Base-by-base conservation (phyloP, 1,139 yeast species). In the Lodderomyces oxycetoniae region DNA sequence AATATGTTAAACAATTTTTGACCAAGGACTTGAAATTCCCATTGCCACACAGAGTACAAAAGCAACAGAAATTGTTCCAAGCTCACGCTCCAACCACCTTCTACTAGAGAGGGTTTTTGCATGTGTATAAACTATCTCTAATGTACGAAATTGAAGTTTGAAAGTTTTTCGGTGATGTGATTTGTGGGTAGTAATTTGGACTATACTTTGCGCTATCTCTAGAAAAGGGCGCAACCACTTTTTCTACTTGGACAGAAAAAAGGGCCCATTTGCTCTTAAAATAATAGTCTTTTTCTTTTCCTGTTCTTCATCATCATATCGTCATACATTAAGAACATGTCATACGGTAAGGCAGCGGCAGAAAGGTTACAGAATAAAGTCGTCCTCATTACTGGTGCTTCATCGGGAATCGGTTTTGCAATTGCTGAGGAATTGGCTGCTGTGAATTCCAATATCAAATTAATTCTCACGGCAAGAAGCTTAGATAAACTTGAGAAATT, bases 1-100 rank as follows among this genome's bases (percentile, higher is more conserved):
- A 87, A 74, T 89, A 91, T 93, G 81, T 88, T 69, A 89, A 80
- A 77, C 98, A 93, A 80, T 88, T 83, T 80, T 79, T 89, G 69
- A 62, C 91, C 66, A 85, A 87, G 77, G 94, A 82, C 76, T 85
- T 91, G 75, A 87, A 87, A 77, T 91, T 91, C 96, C 99, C 99
- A 78, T 86, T 91, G 69, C 97, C 98, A 63, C 98, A 93, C 95
- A 89, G 98, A 79, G 81, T 89, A 69, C 85, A 77, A 74, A 89
- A 87, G 80, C 71, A 91, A 63, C 74, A 79, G 77, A 77, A 82
- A 71, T 71, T 88, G 70, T 91, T 76, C 79, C 77, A 89, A 70
- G 75, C 87, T 74, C 81, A 82, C 75, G 83, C 94, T 74, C 97
- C 97, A 71, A 68, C 95, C 63, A 91, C 98, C 67, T 89, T 81